phyloP scores from a whole-genome alignment of 495 filamentous ascomycete genomes.

The Podospora appendiculata region DNA sequence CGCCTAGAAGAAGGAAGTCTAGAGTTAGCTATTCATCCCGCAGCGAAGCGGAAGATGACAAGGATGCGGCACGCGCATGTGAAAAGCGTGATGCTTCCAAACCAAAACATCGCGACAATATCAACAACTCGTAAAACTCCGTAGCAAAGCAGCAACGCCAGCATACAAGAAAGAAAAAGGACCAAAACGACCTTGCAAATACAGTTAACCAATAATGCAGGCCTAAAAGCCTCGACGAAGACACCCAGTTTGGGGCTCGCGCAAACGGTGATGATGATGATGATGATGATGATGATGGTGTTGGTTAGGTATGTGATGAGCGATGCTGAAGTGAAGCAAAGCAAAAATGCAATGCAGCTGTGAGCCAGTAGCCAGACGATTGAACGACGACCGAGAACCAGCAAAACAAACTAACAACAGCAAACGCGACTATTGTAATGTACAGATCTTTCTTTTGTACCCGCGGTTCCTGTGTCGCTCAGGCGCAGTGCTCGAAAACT shows the following conservation, averaged over 20 bases:
- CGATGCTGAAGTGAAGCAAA: slow-evolving; percentile 22
- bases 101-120: slow-evolving; percentile 16
- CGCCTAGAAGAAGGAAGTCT: slow-evolving; percentile 30
- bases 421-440: slow-evolving; percentile 34
- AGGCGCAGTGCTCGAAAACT: slow-evolving; percentile 22
- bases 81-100: slow-evolving; percentile 24
- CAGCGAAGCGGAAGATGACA: not conserved
- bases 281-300: slow-evolving; percentile 20
- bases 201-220: slow-evolving; percentile 8
- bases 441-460: slow-evolving; percentile 34
- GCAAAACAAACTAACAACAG: slow-evolving; percentile 33
- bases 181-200: slow-evolving; percentile 6
- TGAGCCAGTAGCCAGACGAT: slow-evolving; percentile 31
- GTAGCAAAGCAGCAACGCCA: slow-evolving; percentile 14
- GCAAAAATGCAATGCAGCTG: slow-evolving; percentile 15
- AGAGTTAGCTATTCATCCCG: slow-evolving; percentile 14
- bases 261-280: slow-evolving; percentile 3
- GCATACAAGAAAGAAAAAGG: slow-evolving; percentile 8
- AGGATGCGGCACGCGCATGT: slow-evolving; percentile 13
- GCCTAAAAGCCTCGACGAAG: slow-evolving; percentile 2
- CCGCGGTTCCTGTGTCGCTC: slow-evolving; percentile 28
- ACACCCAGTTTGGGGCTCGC: slow-evolving; percentile 2
- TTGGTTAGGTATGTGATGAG: slow-evolving; percentile 29
- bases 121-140: slow-evolving; percentile 20
- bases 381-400: slow-evolving; percentile 31